Evolutionary conservation across 495 filamentous ascomycete species (phyloP).

Genomic region (Clavariopsis aquatica): DNA sequence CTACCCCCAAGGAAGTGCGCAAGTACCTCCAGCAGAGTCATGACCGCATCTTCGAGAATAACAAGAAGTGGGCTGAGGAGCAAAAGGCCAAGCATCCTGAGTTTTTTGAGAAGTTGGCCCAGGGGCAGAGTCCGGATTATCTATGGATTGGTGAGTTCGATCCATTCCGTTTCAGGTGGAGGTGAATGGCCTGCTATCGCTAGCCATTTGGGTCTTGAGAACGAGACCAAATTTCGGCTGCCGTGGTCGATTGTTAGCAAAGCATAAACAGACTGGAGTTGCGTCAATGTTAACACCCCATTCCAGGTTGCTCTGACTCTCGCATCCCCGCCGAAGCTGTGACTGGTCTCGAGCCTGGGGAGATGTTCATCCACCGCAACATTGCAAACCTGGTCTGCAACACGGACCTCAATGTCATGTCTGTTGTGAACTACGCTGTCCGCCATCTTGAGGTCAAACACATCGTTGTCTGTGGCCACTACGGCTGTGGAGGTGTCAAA

Average conservation of each 20-base stretch:
- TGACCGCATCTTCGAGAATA: slow-evolving; percentile 58
- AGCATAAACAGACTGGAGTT: no score
- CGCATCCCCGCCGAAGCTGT: slow-evolving; percentile 64
- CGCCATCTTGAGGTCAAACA: slow-evolving; percentile 62
- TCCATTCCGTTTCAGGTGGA: no score
- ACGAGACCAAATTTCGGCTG: no score
- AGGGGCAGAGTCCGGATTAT: slow-evolving; percentile 59
- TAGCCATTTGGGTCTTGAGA: no score
- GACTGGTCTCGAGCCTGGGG: slow-evolving; percentile 60
- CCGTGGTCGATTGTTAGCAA: no score
- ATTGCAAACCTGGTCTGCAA: slow-evolving; percentile 64
- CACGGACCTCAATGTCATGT: slow-evolving; percentile 52
- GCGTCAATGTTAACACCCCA: no score
- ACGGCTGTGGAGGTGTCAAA: slow-evolving; percentile 65
- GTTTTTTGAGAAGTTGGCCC: slow-evolving; percentile 56
- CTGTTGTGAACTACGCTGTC: slow-evolving; percentile 64
- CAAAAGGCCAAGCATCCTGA: slow-evolving; percentile 54
- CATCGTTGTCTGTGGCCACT: slow-evolving; percentile 66
- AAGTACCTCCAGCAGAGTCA: slow-evolving; percentile 37
- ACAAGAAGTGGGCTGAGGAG: slow-evolving; percentile 57
- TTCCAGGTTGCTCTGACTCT: slow-evolving; percentile 58
- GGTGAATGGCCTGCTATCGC: no score
- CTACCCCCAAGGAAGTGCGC: slow-evolving; percentile 1
- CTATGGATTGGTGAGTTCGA: slow-evolving; percentile 57
- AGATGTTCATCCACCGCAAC: slow-evolving; percentile 65